Evolutionary conservation across 2,329 filamentous ascomycete species (phyloP).

Genomic region (Penicillium occitanis): DNA sequence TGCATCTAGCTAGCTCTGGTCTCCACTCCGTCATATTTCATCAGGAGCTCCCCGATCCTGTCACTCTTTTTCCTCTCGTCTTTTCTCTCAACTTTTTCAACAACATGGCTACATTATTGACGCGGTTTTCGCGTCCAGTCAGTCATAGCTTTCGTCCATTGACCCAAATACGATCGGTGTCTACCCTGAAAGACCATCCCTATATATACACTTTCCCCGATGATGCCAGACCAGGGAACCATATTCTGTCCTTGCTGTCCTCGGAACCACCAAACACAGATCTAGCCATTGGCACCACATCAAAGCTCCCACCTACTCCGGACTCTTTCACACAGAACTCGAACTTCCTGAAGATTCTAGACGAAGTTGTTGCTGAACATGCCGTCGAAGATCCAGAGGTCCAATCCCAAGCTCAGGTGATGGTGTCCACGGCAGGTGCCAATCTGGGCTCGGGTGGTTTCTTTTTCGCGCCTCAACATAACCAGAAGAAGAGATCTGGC

Average conservation of each 20-base stretch:
- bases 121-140: slow-evolving; percentile 24
- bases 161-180: slow-evolving; percentile 33
- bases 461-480: slow-evolving; percentile 42
- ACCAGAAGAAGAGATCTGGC: slow-evolving; percentile 30
- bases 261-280: slow-evolving; percentile 54
- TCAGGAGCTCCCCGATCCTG: neutral
- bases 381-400: slow-evolving; percentile 58
- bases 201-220: slow-evolving; percentile 53
- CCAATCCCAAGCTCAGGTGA: slow-evolving; percentile 59
- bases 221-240: slow-evolving; percentile 35
- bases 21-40: slow-evolving; percentile 7
- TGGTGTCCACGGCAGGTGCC: slow-evolving; percentile 59
- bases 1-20: slow-evolving; percentile 15
- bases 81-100: slow-evolving; percentile 1
- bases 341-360: slow-evolving; percentile 56
- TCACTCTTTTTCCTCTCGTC: neutral
- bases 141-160: slow-evolving; percentile 23
- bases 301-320: slow-evolving; percentile 57
- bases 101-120: slow-evolving; percentile 29
- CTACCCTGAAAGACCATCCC: slow-evolving; percentile 40
- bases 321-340: slow-evolving; percentile 58
- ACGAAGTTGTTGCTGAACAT: slow-evolving; percentile 55
- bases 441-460: slow-evolving; percentile 53
- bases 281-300: slow-evolving; percentile 57
- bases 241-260: slow-evolving; percentile 58